Base-by-base conservation (phyloP, 2,329 filamentous ascomycete species). In the Teratosphaeria epicoccoides region DNA sequence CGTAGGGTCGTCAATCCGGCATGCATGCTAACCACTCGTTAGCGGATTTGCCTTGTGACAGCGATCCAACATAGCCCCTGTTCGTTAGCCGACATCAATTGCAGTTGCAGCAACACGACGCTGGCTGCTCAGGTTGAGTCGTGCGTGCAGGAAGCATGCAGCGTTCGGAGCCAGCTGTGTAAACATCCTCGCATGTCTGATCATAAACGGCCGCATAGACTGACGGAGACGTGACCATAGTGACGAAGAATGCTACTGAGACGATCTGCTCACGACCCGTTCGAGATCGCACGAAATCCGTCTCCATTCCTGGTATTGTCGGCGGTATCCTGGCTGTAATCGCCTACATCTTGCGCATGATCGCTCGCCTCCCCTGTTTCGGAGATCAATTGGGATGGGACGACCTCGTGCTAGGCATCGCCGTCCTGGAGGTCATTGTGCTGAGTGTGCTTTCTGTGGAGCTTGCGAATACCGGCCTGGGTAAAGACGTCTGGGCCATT, bases 401-500 rank as follows among this genome's bases (percentile, higher is more conserved):
- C 12, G 52, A 54, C 24, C 46, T 47, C 28, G 46, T 49, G 7
- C 43, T 54, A 22, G 52, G 46, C 4, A 14, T 54, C 24, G 52
- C 52, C n/a, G 22, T 54, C 14, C 12, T 54, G 2, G 52, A 54
- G 24, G 29, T 54, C 7, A 54, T 54, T 46, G 47, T 46, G 4
- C n/a, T 54, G 14, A 46, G 49, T 3, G 52, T 49, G 2, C 43
- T 52, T 5, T 52, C 46, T 14, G 54, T 47, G 37, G 43, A 14
- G 57, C 51, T 58, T 43, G 55, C 57, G 9, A 51, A 61, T 11
- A 17, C 52, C 10, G 61, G 60, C 12, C 51, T 62, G 6, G 60
- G 60, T 1, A 59, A 57, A 50, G 61, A 62, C 20, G 55, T 58
- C 37, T 58, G 56, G 56, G 53, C 49, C 17, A 46, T 57, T 4